Conservation (phyloP, 768 basidiomycete genomes). For the Termitomyces eurrhizus region DNA sequence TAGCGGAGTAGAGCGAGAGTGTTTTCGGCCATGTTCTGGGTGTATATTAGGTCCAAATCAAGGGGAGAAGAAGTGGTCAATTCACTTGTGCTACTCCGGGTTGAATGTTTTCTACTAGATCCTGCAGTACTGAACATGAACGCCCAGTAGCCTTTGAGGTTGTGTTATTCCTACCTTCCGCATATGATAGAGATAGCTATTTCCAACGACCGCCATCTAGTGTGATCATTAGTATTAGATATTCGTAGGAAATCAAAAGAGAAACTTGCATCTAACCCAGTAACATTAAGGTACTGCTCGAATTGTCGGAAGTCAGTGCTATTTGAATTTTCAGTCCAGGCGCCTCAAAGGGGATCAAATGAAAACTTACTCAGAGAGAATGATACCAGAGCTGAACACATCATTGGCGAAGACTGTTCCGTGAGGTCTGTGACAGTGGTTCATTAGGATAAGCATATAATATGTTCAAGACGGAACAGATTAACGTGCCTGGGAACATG, state of each 20-base stretch:
- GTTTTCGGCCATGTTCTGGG: constrained; percentile 88
- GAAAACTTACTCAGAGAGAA: constrained; percentile 76
- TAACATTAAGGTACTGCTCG: constrained; percentile 82
- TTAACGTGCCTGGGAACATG: constrained; percentile 65
- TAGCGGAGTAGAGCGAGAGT: constrained; percentile 72
- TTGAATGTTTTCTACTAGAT: constrained; percentile 81
- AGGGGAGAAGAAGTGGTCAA: constrained; percentile 3
- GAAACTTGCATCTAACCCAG: constrained; percentile 73
- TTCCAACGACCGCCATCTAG: constrained; percentile 87
- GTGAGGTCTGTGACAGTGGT: constrained; percentile 54
- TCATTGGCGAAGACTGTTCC: constrained; percentile 91
- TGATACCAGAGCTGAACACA: constrained; percentile 86
- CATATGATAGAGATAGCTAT: constrained; percentile 94
- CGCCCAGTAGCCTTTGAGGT: background rate
- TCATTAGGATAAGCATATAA: background rate
- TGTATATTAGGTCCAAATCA: constrained; percentile 19
- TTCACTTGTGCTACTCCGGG: constrained; percentile 67
- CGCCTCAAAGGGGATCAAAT: background rate
- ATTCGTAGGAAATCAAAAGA: constrained; percentile 22
- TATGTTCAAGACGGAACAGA: background rate
- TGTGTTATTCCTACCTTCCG: constrained; percentile 56
- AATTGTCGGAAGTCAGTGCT: constrained; percentile 97
- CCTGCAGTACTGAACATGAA: constrained; percentile 32
- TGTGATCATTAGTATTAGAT: constrained; percentile 1
- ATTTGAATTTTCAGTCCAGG: constrained; percentile 9